These are phyloP conservation scores for Schizophyllum amplum DNA, from an alignment of 1,284 basidiomycete genomes.

Conservation along the genomic window DNA sequence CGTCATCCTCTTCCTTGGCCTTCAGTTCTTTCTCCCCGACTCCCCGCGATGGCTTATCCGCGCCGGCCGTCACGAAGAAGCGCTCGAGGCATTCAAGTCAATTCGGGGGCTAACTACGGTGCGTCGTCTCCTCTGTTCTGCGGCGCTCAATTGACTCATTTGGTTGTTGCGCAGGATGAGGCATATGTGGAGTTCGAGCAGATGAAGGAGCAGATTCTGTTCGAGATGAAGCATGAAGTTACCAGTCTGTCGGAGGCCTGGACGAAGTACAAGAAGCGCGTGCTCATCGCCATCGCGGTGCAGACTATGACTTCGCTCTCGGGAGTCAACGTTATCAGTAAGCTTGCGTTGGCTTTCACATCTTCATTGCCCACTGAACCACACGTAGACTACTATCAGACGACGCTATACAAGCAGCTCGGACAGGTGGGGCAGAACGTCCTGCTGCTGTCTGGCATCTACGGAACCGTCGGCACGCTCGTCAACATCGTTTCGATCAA, in stretches of 20 bases:
- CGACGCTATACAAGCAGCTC: slow-evolving; percentile 13
- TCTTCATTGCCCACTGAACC: not conserved
- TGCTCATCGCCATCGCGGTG: slow-evolving; percentile 12
- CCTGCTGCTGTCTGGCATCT: slow-evolving; percentile 10
- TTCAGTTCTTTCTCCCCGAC: slow-evolving; percentile 10
- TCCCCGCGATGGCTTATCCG: slow-evolving; percentile 13
- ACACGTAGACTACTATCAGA: slow-evolving; percentile 12
- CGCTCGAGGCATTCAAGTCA: slow-evolving; percentile 5
- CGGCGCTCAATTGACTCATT: not conserved
- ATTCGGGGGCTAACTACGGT: slow-evolving; percentile 9
- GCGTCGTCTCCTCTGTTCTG: not conserved
- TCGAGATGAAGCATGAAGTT: slow-evolving; percentile 11
- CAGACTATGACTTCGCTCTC: slow-evolving; percentile 13
- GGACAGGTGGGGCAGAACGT: slow-evolving; percentile 11
- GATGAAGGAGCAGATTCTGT: slow-evolving; percentile 13
- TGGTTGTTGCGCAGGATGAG: not conserved
- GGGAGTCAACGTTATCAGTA: slow-evolving; percentile 13
- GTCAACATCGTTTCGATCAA: slow-evolving; percentile 8
- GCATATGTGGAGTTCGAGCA: slow-evolving; percentile 12
- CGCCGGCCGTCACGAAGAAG: slow-evolving; percentile 8
- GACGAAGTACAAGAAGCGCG: slow-evolving; percentile 11
- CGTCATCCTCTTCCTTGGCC: slow-evolving; percentile 11
- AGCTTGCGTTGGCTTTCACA: not conserved
- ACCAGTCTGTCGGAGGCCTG: slow-evolving; percentile 10
- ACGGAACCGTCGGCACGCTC: slow-evolving; percentile 10